Evolutionary conservation across 2,329 filamentous ascomycete genomes (phyloP).

Genomic region (Fusarium clavum): DNA sequence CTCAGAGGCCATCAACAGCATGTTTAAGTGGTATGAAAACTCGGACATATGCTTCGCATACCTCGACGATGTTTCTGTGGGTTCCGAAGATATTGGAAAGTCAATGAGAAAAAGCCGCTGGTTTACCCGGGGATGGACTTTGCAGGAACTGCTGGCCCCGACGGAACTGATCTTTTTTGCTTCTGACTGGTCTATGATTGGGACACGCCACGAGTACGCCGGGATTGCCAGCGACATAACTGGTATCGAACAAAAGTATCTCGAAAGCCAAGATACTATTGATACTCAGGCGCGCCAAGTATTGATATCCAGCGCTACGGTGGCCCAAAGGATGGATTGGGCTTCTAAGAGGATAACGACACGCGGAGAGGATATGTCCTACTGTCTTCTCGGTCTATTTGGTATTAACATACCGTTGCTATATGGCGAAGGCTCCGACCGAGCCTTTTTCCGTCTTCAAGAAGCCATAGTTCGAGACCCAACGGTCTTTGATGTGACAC

Average conservation of each 20-base stretch:
- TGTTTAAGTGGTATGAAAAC: background rate
- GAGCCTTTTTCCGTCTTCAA: background rate
- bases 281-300: background rate
- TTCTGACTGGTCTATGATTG: background rate
- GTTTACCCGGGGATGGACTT: background rate
- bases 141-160: background rate
- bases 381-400: background rate
- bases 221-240: background rate
- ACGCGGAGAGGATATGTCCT: background rate
- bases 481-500: background rate
- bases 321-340: background rate
- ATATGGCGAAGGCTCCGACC: background rate
- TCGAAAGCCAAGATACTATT: fast-evolving
- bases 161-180: background rate
- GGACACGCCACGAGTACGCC: background rate
- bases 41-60: background rate
- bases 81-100: background rate
- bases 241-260: background rate
- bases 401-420: background rate
- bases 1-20: background rate
- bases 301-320: background rate
- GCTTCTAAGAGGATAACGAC: background rate
- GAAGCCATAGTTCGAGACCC: background rate
- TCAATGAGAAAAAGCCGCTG: background rate
- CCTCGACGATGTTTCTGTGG: background rate